These are phyloP conservation scores for Lasiosphaeria hispida DNA, from an alignment of 495 filamentous ascomycete species.

Conservation along the genomic window DNA sequence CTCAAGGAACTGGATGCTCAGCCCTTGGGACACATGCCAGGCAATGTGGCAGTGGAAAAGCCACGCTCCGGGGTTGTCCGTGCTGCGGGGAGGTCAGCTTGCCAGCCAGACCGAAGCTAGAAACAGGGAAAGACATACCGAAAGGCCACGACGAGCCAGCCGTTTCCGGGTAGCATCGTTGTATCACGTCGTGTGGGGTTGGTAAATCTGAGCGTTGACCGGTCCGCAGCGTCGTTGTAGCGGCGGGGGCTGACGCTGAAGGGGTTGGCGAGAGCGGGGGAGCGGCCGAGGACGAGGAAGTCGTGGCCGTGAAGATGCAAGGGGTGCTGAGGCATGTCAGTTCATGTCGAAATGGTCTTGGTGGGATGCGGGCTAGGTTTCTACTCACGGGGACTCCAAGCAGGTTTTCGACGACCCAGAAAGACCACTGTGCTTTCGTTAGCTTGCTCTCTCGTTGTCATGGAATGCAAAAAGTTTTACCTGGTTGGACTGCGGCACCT, in stretches of 20 bases:
- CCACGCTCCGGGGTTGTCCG: slow-evolving; percentile 52
- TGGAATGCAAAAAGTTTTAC: too few species aligned
- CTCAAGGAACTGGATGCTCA: slow-evolving; percentile 46
- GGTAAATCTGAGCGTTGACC: slow-evolving; percentile 28
- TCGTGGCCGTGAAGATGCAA: not conserved
- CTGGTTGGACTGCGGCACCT: not conserved
- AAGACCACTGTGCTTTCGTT: slow-evolving; percentile 3
- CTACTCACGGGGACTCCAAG: slow-evolving; percentile 46
- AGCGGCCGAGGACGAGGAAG: slow-evolving; percentile 27
- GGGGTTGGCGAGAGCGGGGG: slow-evolving; percentile 28
- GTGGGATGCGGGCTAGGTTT: too few species aligned
- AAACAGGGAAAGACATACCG: too few species aligned
- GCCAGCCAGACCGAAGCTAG: too few species aligned
- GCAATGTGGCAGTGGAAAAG: slow-evolving; percentile 53
- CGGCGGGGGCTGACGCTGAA: slow-evolving; percentile 46
- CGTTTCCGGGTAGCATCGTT: slow-evolving; percentile 43
- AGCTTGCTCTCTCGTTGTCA: too few species aligned
- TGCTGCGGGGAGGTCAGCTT: slow-evolving; percentile 11
- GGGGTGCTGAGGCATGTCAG: not conserved
- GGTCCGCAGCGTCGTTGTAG: slow-evolving; percentile 31
- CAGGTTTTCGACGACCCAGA: slow-evolving; percentile 38
- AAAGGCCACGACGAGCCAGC: slow-evolving; percentile 46
- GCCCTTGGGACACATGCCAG: slow-evolving; percentile 40
- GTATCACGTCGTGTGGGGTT: slow-evolving; percentile 29
- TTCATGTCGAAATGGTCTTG: too few species aligned